phyloP scores from a whole-genome alignment of 2,329 filamentous ascomycete species.

The Leptographium galeiforme region DNA sequence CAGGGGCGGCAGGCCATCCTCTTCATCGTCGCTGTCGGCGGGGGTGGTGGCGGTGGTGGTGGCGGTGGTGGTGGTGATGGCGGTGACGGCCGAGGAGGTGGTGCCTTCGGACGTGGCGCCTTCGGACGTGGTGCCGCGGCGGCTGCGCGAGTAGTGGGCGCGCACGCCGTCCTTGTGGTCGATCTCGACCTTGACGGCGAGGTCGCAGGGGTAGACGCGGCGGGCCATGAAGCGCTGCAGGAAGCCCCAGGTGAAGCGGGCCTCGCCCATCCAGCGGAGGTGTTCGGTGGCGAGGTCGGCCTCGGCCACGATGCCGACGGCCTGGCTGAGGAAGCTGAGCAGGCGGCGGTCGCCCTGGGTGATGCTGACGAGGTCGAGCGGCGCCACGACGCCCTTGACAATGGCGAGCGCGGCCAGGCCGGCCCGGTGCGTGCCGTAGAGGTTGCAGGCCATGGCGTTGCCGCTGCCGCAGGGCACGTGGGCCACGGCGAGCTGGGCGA shows the following conservation, averaged over 20 bases:
- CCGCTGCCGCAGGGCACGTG: slow-evolving; percentile 88
- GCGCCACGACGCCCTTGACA: slow-evolving; percentile 74
- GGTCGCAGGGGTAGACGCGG: slow-evolving; percentile 75
- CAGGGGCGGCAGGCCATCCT: slow-evolving; percentile 49
- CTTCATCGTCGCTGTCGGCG: background rate
- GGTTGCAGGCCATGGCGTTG: slow-evolving; percentile 84
- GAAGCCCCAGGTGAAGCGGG: slow-evolving; percentile 76
- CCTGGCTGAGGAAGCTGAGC: slow-evolving; percentile 82
- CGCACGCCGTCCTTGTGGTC: slow-evolving; percentile 62
- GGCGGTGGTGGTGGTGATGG: background rate
- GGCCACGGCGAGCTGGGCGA: slow-evolving; percentile 65
- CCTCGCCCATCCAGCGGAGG: slow-evolving; percentile 81
- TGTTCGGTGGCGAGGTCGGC: slow-evolving; percentile 81
- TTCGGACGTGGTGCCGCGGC: background rate
- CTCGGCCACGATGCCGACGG: slow-evolving; percentile 81
- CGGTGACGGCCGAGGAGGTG: background rate
- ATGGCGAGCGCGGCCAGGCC: slow-evolving; percentile 69
- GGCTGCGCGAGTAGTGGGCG: slow-evolving; percentile 43
- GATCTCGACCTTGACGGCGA: slow-evolving; percentile 73
- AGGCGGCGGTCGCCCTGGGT: slow-evolving; percentile 65
- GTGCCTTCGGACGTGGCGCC: background rate
- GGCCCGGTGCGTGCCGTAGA: slow-evolving; percentile 66
- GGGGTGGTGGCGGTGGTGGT: background rate
- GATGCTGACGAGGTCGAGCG: slow-evolving; percentile 74
- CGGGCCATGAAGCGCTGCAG: slow-evolving; percentile 62